Conservation (phyloP, 78 protist species). For the Anaeramoeba flamelloides region DNA sequence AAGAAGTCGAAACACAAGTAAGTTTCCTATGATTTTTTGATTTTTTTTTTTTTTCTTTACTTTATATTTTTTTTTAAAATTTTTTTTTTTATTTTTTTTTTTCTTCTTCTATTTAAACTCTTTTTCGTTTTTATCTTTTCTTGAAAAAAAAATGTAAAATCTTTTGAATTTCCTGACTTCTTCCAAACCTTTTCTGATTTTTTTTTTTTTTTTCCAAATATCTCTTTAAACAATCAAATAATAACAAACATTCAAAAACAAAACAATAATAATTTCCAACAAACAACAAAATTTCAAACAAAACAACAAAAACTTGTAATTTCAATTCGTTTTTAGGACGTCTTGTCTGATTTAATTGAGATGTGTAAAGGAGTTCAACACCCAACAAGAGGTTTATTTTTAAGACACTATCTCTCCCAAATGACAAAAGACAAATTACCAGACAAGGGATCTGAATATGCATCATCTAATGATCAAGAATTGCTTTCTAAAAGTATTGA, state of each 20-base stretch:
- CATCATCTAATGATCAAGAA: neutral
- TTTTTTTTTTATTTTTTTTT: too few relatives aligned
- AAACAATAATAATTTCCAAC: neutral
- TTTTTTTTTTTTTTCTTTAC: too few relatives aligned
- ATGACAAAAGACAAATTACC: conserved; percentile 65
- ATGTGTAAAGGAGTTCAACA: conserved; percentile 86
- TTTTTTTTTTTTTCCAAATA: too few relatives aligned
- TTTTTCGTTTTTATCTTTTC: too few relatives aligned
- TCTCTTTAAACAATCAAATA: too few relatives aligned
- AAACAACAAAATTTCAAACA: conserved; percentile 21
- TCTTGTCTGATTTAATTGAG: conserved; percentile 68
- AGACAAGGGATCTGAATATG: conserved; percentile 29
- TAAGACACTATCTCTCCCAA: conserved; percentile 72
- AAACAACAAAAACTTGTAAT: conserved; percentile 22
- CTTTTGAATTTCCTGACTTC: too few relatives aligned
- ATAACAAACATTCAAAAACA: neutral
- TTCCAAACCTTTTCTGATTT: too few relatives aligned
- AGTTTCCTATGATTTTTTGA: too few relatives aligned
- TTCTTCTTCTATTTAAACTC: too few relatives aligned
- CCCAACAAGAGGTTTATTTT: conserved; percentile 90
- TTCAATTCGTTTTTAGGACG: conserved; percentile 9
- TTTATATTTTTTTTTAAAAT: too few relatives aligned
- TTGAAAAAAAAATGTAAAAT: too few relatives aligned
- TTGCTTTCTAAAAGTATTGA: conserved; percentile 50
- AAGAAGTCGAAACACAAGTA: conserved; percentile 64